A percentile compares a stretch with the other conserved stretches of the same genome.
Evolutionary conservation across 1,284 basidiomycete genomes (phyloP).

Genomic region (Trichosporon inkin): DNA sequence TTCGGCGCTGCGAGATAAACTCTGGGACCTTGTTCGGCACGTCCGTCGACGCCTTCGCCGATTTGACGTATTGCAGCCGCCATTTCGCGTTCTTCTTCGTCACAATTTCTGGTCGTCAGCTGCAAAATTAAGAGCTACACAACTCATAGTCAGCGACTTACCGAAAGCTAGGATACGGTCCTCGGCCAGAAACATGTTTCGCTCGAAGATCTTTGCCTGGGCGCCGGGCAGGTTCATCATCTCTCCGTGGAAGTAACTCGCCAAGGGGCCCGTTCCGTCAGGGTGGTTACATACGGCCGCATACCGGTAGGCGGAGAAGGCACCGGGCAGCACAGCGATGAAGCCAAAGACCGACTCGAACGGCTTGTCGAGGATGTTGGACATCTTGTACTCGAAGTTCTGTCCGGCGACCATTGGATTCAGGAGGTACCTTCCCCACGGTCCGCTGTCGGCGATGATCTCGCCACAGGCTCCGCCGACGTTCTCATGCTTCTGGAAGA

Average conservation of each 20-base stretch:
- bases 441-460: conserved; percentile 68
- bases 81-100: conserved; percentile 47
- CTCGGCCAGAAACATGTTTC: conserved; percentile 84
- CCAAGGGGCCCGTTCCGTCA: conserved; percentile 79
- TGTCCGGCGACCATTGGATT: conserved; percentile 87
- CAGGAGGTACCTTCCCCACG: conserved; percentile 65
- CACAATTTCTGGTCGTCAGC: conserved; percentile 35
- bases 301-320: conserved; percentile 89
- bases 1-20: conserved; percentile 83
- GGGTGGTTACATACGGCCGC: conserved; percentile 74
- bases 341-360: conserved; percentile 88
- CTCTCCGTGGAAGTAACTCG: conserved; percentile 86
- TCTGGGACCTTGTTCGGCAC: conserved; percentile 71
- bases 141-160: conserved; percentile 12
- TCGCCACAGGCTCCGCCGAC: conserved; percentile 95
- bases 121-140: conserved; percentile 7
- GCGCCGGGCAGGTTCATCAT: conserved; percentile 60
- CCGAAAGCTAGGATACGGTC: conserved; percentile 46
- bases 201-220: conserved; percentile 54
- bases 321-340: conserved; percentile 79
- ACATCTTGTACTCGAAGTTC: conserved; percentile 80
- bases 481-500: conserved; percentile 82
- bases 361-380: conserved; percentile 87
- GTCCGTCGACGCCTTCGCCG: conserved; percentile 72
- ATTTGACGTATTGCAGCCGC: conserved; percentile 85